Base-by-base conservation (phyloP, 2,329 filamentous ascomycete genomes). In the Calonectria pauciramosa region DNA sequence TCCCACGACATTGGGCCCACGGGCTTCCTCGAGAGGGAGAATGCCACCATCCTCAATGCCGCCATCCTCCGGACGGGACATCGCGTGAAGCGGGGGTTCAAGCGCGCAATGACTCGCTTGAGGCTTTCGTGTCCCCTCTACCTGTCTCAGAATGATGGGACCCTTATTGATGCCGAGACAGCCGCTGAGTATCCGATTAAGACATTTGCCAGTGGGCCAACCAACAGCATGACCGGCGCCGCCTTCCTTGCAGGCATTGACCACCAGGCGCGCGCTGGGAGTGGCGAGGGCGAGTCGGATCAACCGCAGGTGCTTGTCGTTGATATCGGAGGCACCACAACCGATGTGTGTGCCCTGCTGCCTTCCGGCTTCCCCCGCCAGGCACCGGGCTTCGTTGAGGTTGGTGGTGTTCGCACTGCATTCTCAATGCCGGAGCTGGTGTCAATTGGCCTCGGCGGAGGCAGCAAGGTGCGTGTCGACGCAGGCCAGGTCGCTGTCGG, bases 241-340 rank as follows among this genome's bases (percentile, higher is more conserved):
- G 90, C 89, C 0, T 90, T 90, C 71, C 83, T 92, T 1, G 87
- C 88, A n/a, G 86, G 87, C 0, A 82, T 88, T 66, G 86, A 88
- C 30, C 83, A 85, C 38, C 76, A 76, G 52, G 70, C 34, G 11
- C 30, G 32, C 44, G 59, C 63, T 11, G 56, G 36, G 18, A 60
- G 74, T 16, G 64, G 75, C 2, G 32, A 32, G 0, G 67, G 38
- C 18, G 77, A 9, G 14, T 16, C 16, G 6, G 56, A 41, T 34
- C 34, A 82, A 28, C 82, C 83, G 1, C 85, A 86, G 47, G 64
- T 86, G 0, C 77, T 92, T 54, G 90, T 91, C 0, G 86, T 92
- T 2, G 91, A 93, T 77, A 88, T 93, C 34, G 91, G 91, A 10
- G 91, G 91, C 20, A 93, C 91, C 0, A 93, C 91, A 0, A 90